These are phyloP conservation scores for Trichosporon sp. DNA, from an alignment of 1,284 basidiomycete species.

Conservation along the genomic window DNA sequence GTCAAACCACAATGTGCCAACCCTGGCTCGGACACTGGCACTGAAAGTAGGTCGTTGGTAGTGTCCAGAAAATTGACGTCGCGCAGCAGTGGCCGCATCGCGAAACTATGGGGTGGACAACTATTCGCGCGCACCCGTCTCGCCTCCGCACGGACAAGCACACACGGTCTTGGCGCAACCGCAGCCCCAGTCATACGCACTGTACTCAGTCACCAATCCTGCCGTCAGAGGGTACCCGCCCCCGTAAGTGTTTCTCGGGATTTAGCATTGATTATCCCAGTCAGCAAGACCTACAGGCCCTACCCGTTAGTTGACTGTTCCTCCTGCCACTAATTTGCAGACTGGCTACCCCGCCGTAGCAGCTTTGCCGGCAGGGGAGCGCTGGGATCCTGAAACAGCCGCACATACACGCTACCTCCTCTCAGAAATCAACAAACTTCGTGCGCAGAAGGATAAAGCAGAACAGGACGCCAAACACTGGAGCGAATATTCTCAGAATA, in stretches of 20 bases:
- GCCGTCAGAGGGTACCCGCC: neutral
- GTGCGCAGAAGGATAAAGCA: neutral
- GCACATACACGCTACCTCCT: neutral
- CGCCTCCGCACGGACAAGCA: neutral
- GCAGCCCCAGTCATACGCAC: neutral
- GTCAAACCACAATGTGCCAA: neutral
- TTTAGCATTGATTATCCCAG: neutral
- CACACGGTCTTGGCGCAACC: neutral
- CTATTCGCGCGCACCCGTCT: neutral
- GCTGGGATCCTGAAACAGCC: neutral
- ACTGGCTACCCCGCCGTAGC: neutral
- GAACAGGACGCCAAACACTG: neutral
- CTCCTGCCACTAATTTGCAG: neutral
- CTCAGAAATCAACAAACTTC: neutral
- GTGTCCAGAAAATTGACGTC: too few species aligned
- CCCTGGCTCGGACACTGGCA: neutral
- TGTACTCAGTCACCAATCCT: neutral
- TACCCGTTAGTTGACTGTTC: neutral
- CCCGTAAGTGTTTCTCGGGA: neutral
- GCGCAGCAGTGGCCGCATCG: neutral
- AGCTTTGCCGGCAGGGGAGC: neutral
- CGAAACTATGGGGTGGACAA: neutral
- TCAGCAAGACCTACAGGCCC: neutral
- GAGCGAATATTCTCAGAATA: neutral
- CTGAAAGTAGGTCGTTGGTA: neutral